These are phyloP conservation scores for Antrodiella citrinella DNA, from an alignment of 768 basidiomycete species.

Conservation along the genomic window DNA sequence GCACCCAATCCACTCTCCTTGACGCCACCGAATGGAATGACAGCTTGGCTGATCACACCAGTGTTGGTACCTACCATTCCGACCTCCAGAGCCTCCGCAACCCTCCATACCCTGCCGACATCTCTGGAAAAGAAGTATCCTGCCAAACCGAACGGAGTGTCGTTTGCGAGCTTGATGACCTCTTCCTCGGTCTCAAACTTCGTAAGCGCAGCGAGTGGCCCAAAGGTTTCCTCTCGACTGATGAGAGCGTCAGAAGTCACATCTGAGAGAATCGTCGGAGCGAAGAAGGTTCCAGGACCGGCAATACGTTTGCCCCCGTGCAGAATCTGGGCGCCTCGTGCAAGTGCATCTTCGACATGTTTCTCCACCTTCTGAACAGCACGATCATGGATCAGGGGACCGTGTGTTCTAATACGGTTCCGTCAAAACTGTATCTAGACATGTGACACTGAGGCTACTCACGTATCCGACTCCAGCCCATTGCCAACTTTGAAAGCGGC, in stretches of 20 bases:
- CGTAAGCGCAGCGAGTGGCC: conserved; percentile 79
- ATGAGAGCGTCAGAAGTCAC: conserved; percentile 63
- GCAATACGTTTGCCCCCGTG: conserved; percentile 75
- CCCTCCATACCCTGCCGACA: conserved; percentile 85
- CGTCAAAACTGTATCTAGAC: background rate
- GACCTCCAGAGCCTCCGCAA: conserved; percentile 90
- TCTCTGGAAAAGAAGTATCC: conserved; percentile 92
- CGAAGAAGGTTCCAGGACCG: conserved; percentile 60
- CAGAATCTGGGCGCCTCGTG: conserved; percentile 79
- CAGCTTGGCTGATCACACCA: conserved; percentile 67
- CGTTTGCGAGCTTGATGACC: conserved; percentile 80
- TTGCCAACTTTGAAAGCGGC: conserved; percentile 80
- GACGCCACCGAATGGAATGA: conserved; percentile 84
- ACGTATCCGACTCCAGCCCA: conserved; percentile 75
- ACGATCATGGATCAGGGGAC: conserved; percentile 84
- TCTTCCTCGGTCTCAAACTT: conserved; percentile 94
- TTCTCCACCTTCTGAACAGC: conserved; percentile 79
- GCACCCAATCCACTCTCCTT: conserved; percentile 77
- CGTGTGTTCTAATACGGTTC: conserved; percentile 64
- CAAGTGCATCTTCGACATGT: conserved; percentile 85
- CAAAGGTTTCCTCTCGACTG: conserved; percentile 88
- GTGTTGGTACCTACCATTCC: conserved; percentile 90
- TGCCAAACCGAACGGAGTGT: conserved; percentile 76
- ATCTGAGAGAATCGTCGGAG: conserved; percentile 84
- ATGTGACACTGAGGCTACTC: conserved; percentile 22